A percentile compares a stretch with the other conserved stretches of the same genome.
Evolutionary conservation across 2,329 filamentous ascomycete species (phyloP).

Genomic region (Diaporthe sp.): DNA sequence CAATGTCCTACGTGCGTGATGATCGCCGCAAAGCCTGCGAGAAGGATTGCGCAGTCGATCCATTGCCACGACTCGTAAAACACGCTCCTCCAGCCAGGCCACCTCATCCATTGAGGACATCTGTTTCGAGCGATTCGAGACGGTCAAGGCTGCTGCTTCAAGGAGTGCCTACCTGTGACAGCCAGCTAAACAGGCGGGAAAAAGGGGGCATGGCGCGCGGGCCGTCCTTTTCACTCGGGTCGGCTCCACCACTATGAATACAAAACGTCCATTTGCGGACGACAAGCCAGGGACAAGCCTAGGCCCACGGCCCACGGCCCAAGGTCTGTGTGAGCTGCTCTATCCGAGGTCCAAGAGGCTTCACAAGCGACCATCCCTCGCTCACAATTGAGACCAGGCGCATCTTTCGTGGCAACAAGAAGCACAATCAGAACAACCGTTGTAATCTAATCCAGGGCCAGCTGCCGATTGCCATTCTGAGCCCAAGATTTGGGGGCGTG

Average conservation of each 20-base stretch:
- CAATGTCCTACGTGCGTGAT: slow-evolving; percentile 18
- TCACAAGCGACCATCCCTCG: slow-evolving; percentile 8
- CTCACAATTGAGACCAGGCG: background rate
- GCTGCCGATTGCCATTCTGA: background rate
- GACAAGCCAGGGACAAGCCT: slow-evolving; percentile 14
- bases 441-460: background rate
- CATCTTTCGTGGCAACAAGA: background rate
- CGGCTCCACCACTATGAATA: slow-evolving; percentile 24
- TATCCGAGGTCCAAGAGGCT: slow-evolving; percentile 27
- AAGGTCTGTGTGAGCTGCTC: slow-evolving; percentile 16
- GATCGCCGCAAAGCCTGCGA: slow-evolving; percentile 19
- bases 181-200: slow-evolving; percentile 20
- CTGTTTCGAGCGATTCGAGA: slow-evolving; percentile 30
- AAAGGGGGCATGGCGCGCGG: slow-evolving; percentile 35
- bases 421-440: background rate
- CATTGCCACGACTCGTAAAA: slow-evolving; percentile 33
- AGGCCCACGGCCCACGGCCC: background rate
- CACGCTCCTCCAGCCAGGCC: background rate
- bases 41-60: slow-evolving; percentile 16
- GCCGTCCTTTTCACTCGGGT: slow-evolving; percentile 30
- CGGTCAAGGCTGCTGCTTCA: slow-evolving; percentile 31
- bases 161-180: slow-evolving; percentile 30
- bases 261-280: slow-evolving; percentile 34
- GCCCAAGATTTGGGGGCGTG: background rate
- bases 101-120: slow-evolving; percentile 22